A percentile compares a stretch with the other conserved stretches of the same genome.
Conservation (phyloP, 768 basidiomycete genomes). For the Boletus sensibilis region DNA sequence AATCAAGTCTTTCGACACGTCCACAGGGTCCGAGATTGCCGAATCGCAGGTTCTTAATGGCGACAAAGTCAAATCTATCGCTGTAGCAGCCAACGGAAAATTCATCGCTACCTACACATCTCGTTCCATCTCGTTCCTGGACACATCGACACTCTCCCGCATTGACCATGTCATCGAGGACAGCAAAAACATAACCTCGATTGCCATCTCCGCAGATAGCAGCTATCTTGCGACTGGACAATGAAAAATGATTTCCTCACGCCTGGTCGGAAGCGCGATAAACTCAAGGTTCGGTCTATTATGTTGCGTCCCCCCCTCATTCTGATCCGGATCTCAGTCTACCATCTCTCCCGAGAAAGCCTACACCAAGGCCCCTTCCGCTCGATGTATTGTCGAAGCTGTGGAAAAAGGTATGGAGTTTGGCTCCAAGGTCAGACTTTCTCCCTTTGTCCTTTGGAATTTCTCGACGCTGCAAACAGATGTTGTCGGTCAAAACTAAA, state of each 20-base stretch:
- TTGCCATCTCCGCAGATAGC: too few relatives aligned
- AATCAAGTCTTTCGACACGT: too few relatives aligned
- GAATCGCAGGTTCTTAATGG: too few relatives aligned
- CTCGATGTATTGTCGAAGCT: constrained; percentile 55
- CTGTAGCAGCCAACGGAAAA: too few relatives aligned
- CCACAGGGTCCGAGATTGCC: too few relatives aligned
- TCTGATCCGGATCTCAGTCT: constrained; percentile 16
- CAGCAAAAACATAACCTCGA: too few relatives aligned
- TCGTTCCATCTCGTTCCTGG: too few relatives aligned
- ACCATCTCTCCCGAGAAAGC: constrained; percentile 6
- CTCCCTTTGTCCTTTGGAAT: background rate
- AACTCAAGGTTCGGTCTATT: constrained; percentile 18
- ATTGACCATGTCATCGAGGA: too few relatives aligned
- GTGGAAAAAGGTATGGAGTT: constrained; percentile 38
- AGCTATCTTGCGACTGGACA: too few relatives aligned
- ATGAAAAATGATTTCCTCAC: constrained; percentile 49
- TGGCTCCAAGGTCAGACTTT: constrained; percentile 21
- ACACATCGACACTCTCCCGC: too few relatives aligned
- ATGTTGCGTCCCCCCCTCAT: background rate
- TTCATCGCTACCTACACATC: too few relatives aligned
- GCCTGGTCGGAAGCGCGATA: constrained; percentile 40
- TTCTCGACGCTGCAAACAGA: constrained; percentile 33
- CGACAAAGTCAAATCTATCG: too few relatives aligned
- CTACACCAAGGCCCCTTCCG: constrained; percentile 40
- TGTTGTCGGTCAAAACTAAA: constrained; percentile 49